phyloP scores from a whole-genome alignment of 2,329 filamentous ascomycete genomes.

The Ophiostoma sp. region DNA sequence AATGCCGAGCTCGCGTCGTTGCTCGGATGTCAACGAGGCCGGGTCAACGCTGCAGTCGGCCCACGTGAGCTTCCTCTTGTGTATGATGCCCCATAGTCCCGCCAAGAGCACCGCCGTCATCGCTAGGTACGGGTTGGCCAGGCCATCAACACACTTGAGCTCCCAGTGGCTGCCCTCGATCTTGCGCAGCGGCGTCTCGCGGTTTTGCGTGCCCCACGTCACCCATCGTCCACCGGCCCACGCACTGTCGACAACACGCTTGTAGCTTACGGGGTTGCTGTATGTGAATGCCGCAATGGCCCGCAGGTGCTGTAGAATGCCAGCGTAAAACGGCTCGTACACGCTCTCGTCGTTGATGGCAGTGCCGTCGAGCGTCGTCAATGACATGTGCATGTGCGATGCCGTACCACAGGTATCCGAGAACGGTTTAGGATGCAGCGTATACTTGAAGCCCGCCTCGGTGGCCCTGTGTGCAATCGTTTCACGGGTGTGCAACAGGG shows the following conservation, averaged over 20 bases:
- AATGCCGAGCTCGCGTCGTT: constrained; percentile 56
- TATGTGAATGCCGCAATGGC: constrained; percentile 70
- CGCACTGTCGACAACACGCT: constrained; percentile 64
- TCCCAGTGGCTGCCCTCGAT: constrained; percentile 72
- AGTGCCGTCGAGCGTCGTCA: constrained; percentile 48
- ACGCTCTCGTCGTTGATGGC: constrained; percentile 30
- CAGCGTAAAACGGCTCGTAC: constrained; percentile 70
- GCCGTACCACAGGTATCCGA: constrained; percentile 60
- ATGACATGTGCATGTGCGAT: constrained; percentile 69
- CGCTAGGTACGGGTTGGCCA: constrained; percentile 76
- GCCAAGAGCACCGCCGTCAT: constrained; percentile 61
- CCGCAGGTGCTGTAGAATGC: constrained; percentile 65
- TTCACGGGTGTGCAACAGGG: constrained; percentile 68
- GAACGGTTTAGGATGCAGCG: constrained; percentile 72
- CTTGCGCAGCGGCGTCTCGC: constrained; percentile 71
- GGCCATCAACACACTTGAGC: constrained; percentile 72
- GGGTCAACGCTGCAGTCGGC: constrained; percentile 59
- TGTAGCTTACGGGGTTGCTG: constrained; percentile 66
- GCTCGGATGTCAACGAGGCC: constrained; percentile 46
- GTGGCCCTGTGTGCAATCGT: constrained; percentile 66
- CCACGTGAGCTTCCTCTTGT: constrained; percentile 46
- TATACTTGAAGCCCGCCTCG: constrained; percentile 63
- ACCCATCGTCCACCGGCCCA: constrained; percentile 82
- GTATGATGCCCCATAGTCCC: constrained; percentile 57
- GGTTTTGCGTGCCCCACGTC: constrained; percentile 79